Percentiles rank a stretch among this genome's conserved stretches.
Conservation (phyloP, 805 yeast species). For the Wickerhamiella parazyma region DNA sequence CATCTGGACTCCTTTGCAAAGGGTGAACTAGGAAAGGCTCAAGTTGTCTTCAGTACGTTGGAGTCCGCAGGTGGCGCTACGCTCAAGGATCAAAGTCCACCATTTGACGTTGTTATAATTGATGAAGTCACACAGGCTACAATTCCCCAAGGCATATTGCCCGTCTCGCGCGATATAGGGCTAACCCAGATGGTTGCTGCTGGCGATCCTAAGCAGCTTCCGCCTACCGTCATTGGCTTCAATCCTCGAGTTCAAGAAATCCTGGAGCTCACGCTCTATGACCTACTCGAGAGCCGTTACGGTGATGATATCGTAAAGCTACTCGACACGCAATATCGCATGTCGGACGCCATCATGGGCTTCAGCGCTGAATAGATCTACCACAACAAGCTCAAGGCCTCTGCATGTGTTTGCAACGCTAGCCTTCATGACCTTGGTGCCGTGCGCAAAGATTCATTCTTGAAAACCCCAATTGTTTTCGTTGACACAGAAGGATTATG, state of each 20-base stretch:
- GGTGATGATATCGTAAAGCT: slow-evolving; percentile 43
- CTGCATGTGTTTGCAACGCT: no score
- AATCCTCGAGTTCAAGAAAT: slow-evolving; percentile 30
- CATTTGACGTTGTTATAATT: slow-evolving; percentile 71
- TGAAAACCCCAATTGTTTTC: no score
- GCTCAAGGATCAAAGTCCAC: slow-evolving; percentile 11
- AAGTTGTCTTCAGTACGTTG: slow-evolving; percentile 72
- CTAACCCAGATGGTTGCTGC: slow-evolving; percentile 58
- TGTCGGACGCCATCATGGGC: slow-evolving; percentile 82
- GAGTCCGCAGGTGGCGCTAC: slow-evolving; percentile 74
- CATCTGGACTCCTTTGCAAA: no score
- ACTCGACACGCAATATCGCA: slow-evolving; percentile 72
- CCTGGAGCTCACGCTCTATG: slow-evolving; percentile 64
- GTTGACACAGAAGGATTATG: no score
- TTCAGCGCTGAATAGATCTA: slow-evolving; percentile 85
- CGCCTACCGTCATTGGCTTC: slow-evolving; percentile 66
- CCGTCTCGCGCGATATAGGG: slow-evolving; percentile 54
- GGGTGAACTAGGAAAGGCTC: no score
- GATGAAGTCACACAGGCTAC: slow-evolving; percentile 93
- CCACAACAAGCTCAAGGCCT: no score
- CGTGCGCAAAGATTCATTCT: no score
- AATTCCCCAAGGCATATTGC: slow-evolving; percentile 96
- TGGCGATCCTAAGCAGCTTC: slow-evolving; percentile 84
- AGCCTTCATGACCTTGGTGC: no score
- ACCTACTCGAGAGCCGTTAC: slow-evolving; percentile 45